A percentile compares a stretch with the other conserved stretches of the same genome.
These are phyloP conservation scores for Massariosphaeria phaeospora DNA, from an alignment of 495 filamentous ascomycete species.

Conservation along the genomic window DNA sequence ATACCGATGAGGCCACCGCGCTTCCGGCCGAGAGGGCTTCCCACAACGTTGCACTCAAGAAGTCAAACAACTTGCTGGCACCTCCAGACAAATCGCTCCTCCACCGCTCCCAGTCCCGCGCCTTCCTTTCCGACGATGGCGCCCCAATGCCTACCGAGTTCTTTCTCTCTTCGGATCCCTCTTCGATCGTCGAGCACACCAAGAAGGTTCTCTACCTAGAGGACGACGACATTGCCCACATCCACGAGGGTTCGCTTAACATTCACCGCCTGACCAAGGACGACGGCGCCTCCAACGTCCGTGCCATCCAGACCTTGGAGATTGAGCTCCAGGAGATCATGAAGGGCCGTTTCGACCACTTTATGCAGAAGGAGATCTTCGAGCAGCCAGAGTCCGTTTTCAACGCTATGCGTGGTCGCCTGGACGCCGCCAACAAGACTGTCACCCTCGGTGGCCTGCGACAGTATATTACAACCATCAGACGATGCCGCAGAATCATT, in stretches of 20 bases:
- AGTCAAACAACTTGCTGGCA: slow-evolving; percentile 69
- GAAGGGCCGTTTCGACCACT: slow-evolving; percentile 99
- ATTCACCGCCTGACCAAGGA: slow-evolving; percentile 96
- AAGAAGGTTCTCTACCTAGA: slow-evolving; percentile 99
- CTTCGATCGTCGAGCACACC: slow-evolving; percentile 97
- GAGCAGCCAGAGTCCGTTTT: slow-evolving; percentile 98
- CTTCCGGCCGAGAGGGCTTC: slow-evolving; percentile 92
- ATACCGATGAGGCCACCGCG: slow-evolving; percentile 71
- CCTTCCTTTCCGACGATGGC: slow-evolving; percentile 97
- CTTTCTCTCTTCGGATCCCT: slow-evolving; percentile 96
- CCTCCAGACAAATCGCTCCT: slow-evolving; percentile 93
- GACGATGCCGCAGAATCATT: slow-evolving; percentile 90
- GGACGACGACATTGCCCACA: slow-evolving; percentile 98
- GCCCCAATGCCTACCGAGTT: slow-evolving; percentile 97
- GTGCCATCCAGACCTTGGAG: slow-evolving; percentile 95
- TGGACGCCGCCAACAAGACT: slow-evolving; percentile 85
- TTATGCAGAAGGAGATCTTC: slow-evolving; percentile 99
- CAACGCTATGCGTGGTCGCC: slow-evolving; percentile 98
- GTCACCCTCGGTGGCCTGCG: slow-evolving; percentile 93
- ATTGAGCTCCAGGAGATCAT: slow-evolving; percentile 99
- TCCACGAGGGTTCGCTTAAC: slow-evolving; percentile 97
- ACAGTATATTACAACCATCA: slow-evolving; percentile 93
- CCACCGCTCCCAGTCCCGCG: slow-evolving; percentile 94
- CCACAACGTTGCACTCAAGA: slow-evolving; percentile 94
- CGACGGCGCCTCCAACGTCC: slow-evolving; percentile 93